phyloP scores from a whole-genome alignment of 345 rosid genomes.

The Salix udensis region DNA sequence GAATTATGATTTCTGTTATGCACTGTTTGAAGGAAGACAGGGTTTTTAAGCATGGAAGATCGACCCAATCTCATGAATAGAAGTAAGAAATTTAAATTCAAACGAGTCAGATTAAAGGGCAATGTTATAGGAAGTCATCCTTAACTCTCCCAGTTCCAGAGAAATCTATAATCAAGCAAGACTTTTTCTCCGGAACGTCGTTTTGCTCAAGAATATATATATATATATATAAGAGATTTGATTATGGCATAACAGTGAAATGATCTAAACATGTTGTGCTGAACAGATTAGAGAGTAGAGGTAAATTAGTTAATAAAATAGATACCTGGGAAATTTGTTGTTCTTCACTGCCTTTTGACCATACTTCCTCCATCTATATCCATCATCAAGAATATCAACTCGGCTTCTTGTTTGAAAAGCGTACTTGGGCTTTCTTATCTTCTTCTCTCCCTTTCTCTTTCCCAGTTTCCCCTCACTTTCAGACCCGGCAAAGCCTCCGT shows the following conservation, averaged over 20 bases:
- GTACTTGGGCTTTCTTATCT: slow-evolving; percentile 51
- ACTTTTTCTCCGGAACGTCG: background rate
- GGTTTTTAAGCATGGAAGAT: background rate
- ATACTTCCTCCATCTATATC: slow-evolving; percentile 89
- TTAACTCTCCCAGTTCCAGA: background rate
- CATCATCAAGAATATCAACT: slow-evolving; percentile 91
- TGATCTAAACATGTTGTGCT: background rate
- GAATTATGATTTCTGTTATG: background rate
- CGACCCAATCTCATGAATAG: background rate
- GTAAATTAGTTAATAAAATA: background rate
- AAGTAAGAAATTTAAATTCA: no score
- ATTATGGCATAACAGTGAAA: background rate
- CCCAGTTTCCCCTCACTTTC: slow-evolving; percentile 16
- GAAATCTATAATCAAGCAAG: background rate
- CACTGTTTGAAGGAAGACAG: background rate
- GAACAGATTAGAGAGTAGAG: background rate
- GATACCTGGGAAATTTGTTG: slow-evolving; percentile 72
- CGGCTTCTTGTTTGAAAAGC: slow-evolving; percentile 89
- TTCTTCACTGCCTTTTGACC: slow-evolving; percentile 85
- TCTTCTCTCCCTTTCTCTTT: slow-evolving; percentile 50
- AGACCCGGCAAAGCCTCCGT: slow-evolving; percentile 9
- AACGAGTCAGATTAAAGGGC: background rate
- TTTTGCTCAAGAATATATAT: background rate
- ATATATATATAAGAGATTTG: background rate
- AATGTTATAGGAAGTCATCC: background rate